Conservation (phyloP, 1,139 yeast species). For the Candida albicans region DNA sequence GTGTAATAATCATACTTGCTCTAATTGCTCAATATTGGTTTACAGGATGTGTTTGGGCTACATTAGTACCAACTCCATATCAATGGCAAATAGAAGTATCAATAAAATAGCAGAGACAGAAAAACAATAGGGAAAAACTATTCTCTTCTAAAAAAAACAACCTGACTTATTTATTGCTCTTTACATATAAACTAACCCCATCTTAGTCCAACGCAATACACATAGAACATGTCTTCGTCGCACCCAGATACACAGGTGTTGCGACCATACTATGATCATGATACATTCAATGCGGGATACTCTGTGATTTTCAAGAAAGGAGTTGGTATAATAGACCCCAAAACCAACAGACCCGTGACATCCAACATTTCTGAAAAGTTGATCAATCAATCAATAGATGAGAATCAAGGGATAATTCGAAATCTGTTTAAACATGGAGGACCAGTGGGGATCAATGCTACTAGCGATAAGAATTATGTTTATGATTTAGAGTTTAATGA, state of each 20-base stretch:
- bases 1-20: too few relatives aligned
- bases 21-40: too few relatives aligned
- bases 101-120: neutral
- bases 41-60: too few relatives aligned
- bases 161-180: neutral
- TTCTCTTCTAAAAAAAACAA: neutral
- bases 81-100: too few relatives aligned
- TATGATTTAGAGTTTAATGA: constrained; percentile 69
- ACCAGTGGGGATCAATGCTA: constrained; percentile 20
- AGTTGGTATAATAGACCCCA: constrained; percentile 52
- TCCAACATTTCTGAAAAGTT: constrained; percentile 23
- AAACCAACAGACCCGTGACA: constrained; percentile 36
- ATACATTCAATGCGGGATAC: constrained; percentile 66
- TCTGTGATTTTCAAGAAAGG: constrained; percentile 62
- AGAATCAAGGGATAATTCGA: constrained; percentile 13
- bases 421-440: constrained; percentile 17
- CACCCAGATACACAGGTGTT: constrained; percentile 20
- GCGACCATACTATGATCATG: constrained; percentile 76
- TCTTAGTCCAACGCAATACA: neutral
- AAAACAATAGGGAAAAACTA: neutral
- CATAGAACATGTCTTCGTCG: constrained; percentile 1
- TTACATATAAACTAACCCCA: neutral
- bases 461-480: constrained; percentile 46
- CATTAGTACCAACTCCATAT: too few relatives aligned
- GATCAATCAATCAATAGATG: constrained; percentile 16